phyloP scores from a whole-genome alignment of 192 early-diverging fungal species.

The Mortierella antarctica region DNA sequence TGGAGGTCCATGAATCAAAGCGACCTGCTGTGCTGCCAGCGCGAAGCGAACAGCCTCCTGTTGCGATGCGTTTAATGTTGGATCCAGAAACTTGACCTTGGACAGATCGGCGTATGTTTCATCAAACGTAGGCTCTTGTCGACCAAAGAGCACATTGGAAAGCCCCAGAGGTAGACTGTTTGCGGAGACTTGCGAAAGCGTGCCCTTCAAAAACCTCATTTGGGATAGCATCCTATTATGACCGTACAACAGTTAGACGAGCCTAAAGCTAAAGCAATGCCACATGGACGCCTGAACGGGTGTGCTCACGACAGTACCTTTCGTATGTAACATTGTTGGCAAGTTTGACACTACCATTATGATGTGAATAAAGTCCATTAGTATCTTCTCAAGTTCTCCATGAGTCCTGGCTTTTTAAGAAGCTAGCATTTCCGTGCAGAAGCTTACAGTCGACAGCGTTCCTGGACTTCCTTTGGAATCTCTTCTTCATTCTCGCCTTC shows the following conservation, averaged over 20 bases:
- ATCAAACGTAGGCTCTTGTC: slow-evolving; percentile 40
- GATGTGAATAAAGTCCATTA: neutral
- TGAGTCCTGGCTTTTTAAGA: neutral
- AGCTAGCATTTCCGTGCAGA: slow-evolving; percentile 22
- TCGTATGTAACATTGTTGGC: slow-evolving; percentile 64
- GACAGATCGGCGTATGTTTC: slow-evolving; percentile 23
- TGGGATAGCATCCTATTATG: slow-evolving; percentile 42
- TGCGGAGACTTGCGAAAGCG: slow-evolving; percentile 43
- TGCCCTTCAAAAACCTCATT: slow-evolving; percentile 57
- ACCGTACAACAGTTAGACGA: neutral
- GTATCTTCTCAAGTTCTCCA: neutral
- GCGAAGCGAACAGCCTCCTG: slow-evolving; percentile 73
- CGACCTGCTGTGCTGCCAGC: slow-evolving; percentile 69
- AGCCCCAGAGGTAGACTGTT: slow-evolving; percentile 29
- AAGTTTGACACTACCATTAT: slow-evolving; percentile 48
- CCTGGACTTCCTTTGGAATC: slow-evolving; percentile 69
- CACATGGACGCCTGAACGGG: neutral
- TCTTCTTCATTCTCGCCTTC: slow-evolving; percentile 62
- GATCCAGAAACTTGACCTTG: slow-evolving; percentile 64
- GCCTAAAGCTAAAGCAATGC: neutral
- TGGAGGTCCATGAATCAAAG: slow-evolving; percentile 89
- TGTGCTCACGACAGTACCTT: slow-evolving; percentile 32
- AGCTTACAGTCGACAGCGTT: slow-evolving; percentile 72
- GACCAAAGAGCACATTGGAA: slow-evolving; percentile 61
- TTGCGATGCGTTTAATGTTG: slow-evolving; percentile 76